phyloP scores from a whole-genome alignment of 192 early-diverging fungal genomes.

The Rhizophagus prolifer region DNA sequence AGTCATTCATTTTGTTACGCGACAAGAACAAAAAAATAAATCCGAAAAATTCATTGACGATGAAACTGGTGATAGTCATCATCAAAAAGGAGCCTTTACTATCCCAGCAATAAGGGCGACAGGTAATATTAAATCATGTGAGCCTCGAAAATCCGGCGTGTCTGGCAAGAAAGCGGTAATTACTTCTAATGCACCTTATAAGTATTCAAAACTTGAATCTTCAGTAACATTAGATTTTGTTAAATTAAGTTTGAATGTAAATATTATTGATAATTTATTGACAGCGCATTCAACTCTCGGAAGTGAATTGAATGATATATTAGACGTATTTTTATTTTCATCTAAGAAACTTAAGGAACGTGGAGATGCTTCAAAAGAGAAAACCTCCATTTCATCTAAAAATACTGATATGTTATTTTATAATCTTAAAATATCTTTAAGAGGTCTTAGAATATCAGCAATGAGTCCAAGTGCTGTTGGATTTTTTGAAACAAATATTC shows the following conservation, averaged over 20 bases:
- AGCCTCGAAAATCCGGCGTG: constrained; percentile 32
- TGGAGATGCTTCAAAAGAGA: neutral
- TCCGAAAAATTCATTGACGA: neutral
- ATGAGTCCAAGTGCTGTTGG: constrained; percentile 56
- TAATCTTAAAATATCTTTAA: constrained; percentile 59
- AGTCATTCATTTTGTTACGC: constrained; percentile 51
- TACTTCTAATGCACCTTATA: constrained; percentile 24
- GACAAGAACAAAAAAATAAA: constrained; percentile 35
- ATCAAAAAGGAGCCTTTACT: constrained; percentile 47
- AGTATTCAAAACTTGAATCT: constrained; percentile 47
- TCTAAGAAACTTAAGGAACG: constrained; percentile 34
- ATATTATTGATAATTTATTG: constrained; percentile 75
- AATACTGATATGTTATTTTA: constrained; percentile 27
- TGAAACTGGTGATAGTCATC: constrained; percentile 32
- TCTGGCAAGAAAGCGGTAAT: constrained; percentile 26
- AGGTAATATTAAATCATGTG: constrained; percentile 39
- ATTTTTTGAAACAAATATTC: constrained; percentile 60
- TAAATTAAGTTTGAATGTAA: constrained; percentile 56
- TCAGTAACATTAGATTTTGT: constrained; percentile 57
- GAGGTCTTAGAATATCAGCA: constrained; percentile 61
- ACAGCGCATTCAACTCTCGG: constrained; percentile 75
- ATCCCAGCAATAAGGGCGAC: constrained; percentile 55
- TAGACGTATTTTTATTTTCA: constrained; percentile 62
- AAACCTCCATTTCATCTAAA: neutral
- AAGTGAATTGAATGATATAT: constrained; percentile 71